Evolutionary conservation across 768 basidiomycete species (phyloP), one percentile per base, ranked within the genome.

Genomic region (Boletus pseudopeckii): DNA sequence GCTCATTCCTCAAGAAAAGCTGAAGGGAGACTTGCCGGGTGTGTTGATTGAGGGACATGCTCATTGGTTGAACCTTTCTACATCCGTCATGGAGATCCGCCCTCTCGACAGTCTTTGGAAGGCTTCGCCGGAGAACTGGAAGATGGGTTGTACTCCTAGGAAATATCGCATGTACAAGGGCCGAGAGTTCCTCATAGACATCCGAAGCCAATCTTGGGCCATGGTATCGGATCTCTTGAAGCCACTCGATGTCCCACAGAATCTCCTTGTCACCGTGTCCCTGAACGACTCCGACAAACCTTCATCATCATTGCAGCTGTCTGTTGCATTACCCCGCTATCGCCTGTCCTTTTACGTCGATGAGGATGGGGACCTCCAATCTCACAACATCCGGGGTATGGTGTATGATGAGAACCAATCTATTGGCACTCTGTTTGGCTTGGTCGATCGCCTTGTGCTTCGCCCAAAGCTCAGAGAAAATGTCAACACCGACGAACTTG

Each of bases 391-490:
- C 33, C 71, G 72, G 13, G 69, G 65, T 20, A 78, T 77, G 70
- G 61, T 75, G 15, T 65, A 80, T n/a, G 76, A 79, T 48, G 1
- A 47, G 3, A 46, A 65, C 34, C 80, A 80, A 53, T 76, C 69
- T 1, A 63, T 64, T 1, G 77, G 77, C 1, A 74, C 77, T 1
- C 62, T 82, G 60, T 70, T 78, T 37, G 81, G 80, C 15, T 58
- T 82, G 33, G 37, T 44, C 34, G 73, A 65, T 33, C 71, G 64
- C 36, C 73, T 79, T 17, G 68, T 81, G 5, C 69, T 80, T 39
- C 69, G 76, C 14, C 62, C 60, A 44, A 66, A 58, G 15, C 2
- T 17, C 14, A 43, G n/a, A 32, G n/a, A 13, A 32, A 28, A 20
- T 11, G 10, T 36, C 22, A 17, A 15, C 0, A 34, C 38, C 0